A percentile compares a stretch with the other conserved stretches of the same genome.
These are phyloP conservation scores for Psidium friedrichsthalianum DNA, from an alignment of 345 rosid species.

Conservation along the genomic window DNA sequence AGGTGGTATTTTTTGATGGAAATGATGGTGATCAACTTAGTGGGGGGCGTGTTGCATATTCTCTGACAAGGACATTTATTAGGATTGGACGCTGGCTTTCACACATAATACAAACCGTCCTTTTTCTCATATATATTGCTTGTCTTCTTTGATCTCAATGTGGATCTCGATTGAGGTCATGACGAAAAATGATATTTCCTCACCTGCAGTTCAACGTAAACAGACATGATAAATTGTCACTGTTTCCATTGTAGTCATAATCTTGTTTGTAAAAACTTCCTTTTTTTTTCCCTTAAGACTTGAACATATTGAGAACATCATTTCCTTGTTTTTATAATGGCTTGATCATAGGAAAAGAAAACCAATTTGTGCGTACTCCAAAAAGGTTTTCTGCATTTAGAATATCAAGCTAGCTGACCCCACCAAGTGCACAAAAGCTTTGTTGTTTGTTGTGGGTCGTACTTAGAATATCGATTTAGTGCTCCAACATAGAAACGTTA, in stretches of 20 bases:
- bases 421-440: neutral
- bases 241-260: neutral
- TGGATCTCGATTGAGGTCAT: neutral
- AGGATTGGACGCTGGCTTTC: neutral
- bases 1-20: neutral
- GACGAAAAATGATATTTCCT: neutral
- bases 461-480: neutral
- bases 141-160: neutral
- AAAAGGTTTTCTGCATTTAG: neutral
- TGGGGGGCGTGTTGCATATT: neutral
- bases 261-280: neutral
- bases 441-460: neutral
- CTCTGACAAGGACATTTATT: neutral
- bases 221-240: neutral
- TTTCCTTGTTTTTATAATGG: neutral
- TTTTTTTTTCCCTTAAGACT: neutral
- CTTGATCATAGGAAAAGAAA: neutral
- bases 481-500: neutral
- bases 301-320: neutral
- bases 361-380: neutral
- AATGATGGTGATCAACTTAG: neutral
- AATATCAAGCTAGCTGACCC: neutral
- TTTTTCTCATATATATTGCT: too few relatives aligned
- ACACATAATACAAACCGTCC: neutral
- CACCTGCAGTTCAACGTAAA: neutral